phyloP scores from a whole-genome alignment of 148 eudicot genomes.

The Silene latifolia region DNA sequence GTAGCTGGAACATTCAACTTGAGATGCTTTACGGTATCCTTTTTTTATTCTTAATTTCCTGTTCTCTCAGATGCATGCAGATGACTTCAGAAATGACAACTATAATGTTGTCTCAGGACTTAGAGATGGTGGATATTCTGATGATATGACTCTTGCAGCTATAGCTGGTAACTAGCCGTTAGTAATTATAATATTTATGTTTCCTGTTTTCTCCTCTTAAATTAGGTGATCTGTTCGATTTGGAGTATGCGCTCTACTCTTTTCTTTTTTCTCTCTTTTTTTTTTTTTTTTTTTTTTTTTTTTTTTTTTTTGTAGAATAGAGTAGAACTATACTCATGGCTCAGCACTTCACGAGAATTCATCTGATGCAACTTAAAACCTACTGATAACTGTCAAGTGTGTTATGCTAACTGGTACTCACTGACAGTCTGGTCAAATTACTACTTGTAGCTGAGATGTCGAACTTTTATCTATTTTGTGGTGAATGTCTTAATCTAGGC shows the following conservation, averaged over 20 bases:
- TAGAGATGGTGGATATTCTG: conserved; percentile 96
- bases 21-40: conserved; percentile 10
- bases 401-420: neutral
- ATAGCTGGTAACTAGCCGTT: conserved; percentile 55
- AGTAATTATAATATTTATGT: neutral
- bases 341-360: too few relatives aligned
- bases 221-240: neutral
- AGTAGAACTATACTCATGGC: too few relatives aligned
- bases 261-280: too few relatives aligned
- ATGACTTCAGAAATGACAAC: conserved; percentile 82
- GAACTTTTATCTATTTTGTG: neutral
- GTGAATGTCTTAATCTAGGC: neutral
- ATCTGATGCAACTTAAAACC: too few relatives aligned
- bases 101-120: conserved; percentile 85
- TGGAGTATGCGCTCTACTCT: too few relatives aligned
- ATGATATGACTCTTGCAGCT: conserved; percentile 99
- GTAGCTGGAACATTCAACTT: conserved; percentile 23
- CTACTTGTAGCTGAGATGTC: neutral
- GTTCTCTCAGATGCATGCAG: conserved; percentile 84
- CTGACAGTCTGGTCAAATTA: neutral
- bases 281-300: too few relatives aligned
- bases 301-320: too few relatives aligned
- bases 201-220: conserved; percentile 6
- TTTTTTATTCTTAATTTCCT: conserved; percentile 13
- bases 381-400: neutral